phyloP scores from a whole-genome alignment of 2,329 filamentous ascomycete species.

The Sporothrix inflata region DNA sequence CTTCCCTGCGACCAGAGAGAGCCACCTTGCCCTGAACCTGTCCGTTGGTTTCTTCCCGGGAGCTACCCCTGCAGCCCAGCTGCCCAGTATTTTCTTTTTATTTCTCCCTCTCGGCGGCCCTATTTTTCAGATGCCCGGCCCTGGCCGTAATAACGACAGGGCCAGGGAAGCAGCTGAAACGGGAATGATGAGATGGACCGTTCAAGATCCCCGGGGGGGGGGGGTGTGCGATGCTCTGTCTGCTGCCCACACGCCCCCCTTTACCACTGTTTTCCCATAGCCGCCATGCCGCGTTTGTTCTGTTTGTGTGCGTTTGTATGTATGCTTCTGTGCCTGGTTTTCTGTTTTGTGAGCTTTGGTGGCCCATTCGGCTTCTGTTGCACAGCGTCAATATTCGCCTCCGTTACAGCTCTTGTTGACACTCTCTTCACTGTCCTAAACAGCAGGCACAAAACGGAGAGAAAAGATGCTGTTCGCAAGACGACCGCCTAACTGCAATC shows the following conservation, averaged over 20 bases:
- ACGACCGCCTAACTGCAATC: background rate
- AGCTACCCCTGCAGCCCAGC: constrained; percentile 17
- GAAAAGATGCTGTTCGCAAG: background rate
- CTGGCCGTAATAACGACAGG: background rate
- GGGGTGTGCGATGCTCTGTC: constrained; percentile 18
- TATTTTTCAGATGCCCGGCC: background rate
- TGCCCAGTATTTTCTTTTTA: background rate
- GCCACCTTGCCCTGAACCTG: background rate
- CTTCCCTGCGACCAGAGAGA: background rate
- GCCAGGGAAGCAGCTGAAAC: constrained; percentile 14
- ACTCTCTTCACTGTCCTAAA: background rate
- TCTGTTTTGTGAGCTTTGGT: background rate
- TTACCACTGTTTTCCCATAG: background rate
- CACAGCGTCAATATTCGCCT: background rate
- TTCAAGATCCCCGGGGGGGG: background rate
- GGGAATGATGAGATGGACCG: constrained; percentile 10
- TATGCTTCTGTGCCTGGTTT: background rate
- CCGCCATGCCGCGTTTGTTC: constrained; percentile 4
- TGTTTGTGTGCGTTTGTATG: background rate
- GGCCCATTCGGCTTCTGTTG: background rate
- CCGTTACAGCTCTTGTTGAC: background rate
- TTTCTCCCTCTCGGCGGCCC: background rate
- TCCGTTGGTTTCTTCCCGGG: background rate
- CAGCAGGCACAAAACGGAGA: background rate
- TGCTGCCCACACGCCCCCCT: constrained; percentile 11